These are phyloP conservation scores for Skeletonema tropicum DNA, from an alignment of 108 stramenopile species.

Conservation along the genomic window DNA sequence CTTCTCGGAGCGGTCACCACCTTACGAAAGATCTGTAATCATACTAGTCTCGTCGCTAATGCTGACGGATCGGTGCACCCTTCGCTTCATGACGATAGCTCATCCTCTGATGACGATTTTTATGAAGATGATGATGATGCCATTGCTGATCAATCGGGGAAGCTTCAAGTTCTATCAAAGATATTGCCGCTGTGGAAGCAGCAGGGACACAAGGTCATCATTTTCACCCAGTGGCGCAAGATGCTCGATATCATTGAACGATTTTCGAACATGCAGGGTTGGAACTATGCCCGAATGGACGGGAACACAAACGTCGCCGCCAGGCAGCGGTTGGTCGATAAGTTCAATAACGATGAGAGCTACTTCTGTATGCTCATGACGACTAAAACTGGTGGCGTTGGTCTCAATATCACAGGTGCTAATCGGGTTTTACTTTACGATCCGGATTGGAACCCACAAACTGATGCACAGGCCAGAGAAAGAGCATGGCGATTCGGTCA, in stretches of 20 bases:
- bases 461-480: conserved; percentile 92
- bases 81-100: conserved; percentile 50
- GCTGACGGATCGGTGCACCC: conserved; percentile 47
- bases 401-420: conserved; percentile 71
- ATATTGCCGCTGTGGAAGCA: conserved; percentile 93
- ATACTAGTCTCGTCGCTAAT: conserved; percentile 87
- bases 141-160: conserved; percentile 85
- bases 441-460: conserved; percentile 98
- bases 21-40: conserved; percentile 96
- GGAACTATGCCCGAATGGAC: conserved; percentile 91
- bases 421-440: conserved; percentile 83
- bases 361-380: conserved; percentile 95
- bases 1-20: conserved; percentile 88
- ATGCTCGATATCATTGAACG: conserved; percentile 95
- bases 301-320: conserved; percentile 91
- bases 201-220: conserved; percentile 94
- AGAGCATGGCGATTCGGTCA: conserved; percentile 95
- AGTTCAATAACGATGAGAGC: conserved; percentile 85
- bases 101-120: conserved; percentile 44
- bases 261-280: conserved; percentile 70
- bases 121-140: conserved; percentile 59
- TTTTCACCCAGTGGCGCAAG: conserved; percentile 94
- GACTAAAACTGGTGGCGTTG: conserved; percentile 97
- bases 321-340: conserved; percentile 89
- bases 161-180: conserved; percentile 91